A percentile compares a stretch with the other conserved stretches of the same genome.
Evolutionary conservation across 2,329 filamentous ascomycete species (phyloP).

Genomic region (Podosphaera xanthii): DNA sequence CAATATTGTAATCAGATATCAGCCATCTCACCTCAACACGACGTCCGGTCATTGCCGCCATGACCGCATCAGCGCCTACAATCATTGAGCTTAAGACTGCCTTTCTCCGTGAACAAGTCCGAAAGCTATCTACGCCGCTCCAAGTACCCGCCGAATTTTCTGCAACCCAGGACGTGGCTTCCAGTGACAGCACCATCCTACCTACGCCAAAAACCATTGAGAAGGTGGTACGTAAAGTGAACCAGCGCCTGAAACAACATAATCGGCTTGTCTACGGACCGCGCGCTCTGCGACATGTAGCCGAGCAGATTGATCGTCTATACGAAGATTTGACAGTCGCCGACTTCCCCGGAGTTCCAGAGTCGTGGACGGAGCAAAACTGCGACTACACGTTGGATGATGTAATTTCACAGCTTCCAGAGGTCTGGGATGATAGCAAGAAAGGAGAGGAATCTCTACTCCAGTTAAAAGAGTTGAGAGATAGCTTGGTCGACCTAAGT

Average conservation of each 20-base stretch:
- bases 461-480: conserved; percentile 28
- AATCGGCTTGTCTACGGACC: conserved; percentile 41
- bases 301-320: conserved; percentile 46
- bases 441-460: conserved; percentile 20
- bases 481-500: conserved; percentile 26
- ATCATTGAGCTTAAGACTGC: conserved; percentile 38
- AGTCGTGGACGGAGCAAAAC: conserved; percentile 19
- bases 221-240: conserved; percentile 33
- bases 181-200: no score
- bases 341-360: conserved; percentile 19
- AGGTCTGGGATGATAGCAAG: conserved; percentile 18
- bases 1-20: no score
- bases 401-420: conserved; percentile 12
- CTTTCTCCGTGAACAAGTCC: conserved; percentile 40
- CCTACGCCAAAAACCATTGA: conserved; percentile 23
- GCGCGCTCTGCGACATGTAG: conserved; percentile 46
- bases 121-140: conserved; percentile 36
- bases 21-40: no score
- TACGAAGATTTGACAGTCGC: conserved; percentile 25
- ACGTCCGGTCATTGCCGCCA: background rate
- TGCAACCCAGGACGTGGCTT: background rate
- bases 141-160: conserved; percentile 30
- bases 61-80: conserved; percentile 25
- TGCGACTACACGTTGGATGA: conserved; percentile 14
- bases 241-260: conserved; percentile 40